A percentile compares a stretch with the other conserved stretches of the same genome.
Evolutionary conservation across 257 asterid genomes (phyloP).

Genomic region (Perilla frutescens): DNA sequence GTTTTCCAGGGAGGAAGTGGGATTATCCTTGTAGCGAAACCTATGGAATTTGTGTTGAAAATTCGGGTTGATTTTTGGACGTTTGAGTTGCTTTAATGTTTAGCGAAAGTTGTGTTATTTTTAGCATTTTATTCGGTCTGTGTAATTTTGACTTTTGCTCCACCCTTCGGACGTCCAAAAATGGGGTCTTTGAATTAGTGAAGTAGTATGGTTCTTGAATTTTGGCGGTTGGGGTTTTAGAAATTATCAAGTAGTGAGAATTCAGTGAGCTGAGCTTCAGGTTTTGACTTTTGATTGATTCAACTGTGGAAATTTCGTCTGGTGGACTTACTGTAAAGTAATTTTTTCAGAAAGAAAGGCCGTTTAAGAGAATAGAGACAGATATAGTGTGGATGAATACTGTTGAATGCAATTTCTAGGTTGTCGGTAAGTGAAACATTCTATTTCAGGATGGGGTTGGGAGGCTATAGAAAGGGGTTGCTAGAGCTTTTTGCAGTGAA

Average conservation of each 20-base stretch:
- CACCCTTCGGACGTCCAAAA: neutral
- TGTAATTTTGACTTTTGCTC: neutral
- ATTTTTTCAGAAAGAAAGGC: neutral
- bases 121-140: neutral
- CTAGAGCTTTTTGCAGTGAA: neutral
- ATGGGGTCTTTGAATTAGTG: neutral
- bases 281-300: neutral
- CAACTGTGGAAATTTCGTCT: constrained; percentile 13
- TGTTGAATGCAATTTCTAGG: constrained; percentile 3
- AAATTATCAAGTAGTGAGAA: constrained; percentile 5
- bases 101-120: neutral
- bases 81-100: neutral
- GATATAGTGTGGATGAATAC: neutral
- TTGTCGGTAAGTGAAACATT: neutral
- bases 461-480: neutral
- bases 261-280: constrained; percentile 12
- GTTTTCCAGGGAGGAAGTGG: neutral
- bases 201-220: neutral
- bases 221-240: constrained; percentile 20
- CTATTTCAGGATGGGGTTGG: neutral
- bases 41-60: neutral
- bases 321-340: neutral
- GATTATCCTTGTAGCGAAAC: constrained; percentile 11
- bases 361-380: neutral
- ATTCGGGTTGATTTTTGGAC: constrained; percentile 8